Conservation (phyloP, 2,329 filamentous ascomycete species). For the Neoarthrinium moseri region DNA sequence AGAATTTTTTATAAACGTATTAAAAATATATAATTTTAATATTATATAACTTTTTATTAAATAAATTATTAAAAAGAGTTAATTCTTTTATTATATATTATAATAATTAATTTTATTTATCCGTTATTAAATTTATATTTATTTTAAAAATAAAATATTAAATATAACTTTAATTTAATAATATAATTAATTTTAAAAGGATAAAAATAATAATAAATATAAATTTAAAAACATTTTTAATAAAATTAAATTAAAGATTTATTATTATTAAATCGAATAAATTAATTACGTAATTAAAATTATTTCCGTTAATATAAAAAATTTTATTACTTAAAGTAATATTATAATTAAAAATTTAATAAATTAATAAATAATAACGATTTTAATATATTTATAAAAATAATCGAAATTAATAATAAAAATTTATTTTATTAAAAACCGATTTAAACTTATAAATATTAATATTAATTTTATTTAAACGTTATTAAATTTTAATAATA, state of each 20-base stretch:
- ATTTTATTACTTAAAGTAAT: background rate
- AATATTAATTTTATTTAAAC: background rate
- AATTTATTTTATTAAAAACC: background rate
- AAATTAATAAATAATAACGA: background rate
- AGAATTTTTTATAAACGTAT: no score
- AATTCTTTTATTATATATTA: background rate
- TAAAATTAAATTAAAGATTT: background rate
- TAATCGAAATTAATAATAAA: background rate
- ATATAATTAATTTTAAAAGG: no score
- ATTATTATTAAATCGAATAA: background rate
- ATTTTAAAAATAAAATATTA: background rate
- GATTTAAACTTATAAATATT: background rate
- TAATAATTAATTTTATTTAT: slow-evolving; percentile 2
- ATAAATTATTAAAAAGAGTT: background rate
- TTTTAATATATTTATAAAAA: background rate
- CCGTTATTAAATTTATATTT: background rate
- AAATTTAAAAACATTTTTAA: no score
- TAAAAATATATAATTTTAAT: no score
- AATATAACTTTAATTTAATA: background rate
- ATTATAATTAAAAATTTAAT: background rate
- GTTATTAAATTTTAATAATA: background rate
- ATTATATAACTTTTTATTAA: no score
- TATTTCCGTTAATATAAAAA: background rate
- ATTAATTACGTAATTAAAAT: no score
- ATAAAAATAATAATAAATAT: no score